A percentile compares a stretch with the other conserved stretches of the same genome.
phyloP scores from a whole-genome alignment of 345 rosid species.

The Lepidium sativum region DNA sequence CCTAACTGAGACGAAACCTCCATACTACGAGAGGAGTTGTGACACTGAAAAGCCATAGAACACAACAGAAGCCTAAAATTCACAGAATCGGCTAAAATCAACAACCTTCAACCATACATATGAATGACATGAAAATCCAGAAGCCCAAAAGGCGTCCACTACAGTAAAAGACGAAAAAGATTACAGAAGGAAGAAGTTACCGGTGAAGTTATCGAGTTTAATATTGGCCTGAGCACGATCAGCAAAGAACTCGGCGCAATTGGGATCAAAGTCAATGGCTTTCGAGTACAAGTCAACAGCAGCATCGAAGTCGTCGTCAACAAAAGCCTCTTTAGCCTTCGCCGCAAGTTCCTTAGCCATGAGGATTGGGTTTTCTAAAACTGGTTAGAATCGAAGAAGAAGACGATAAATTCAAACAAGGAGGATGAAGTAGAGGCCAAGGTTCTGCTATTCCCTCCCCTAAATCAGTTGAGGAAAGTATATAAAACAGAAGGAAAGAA shows the following conservation, averaged over 20 bases:
- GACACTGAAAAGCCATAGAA: neutral
- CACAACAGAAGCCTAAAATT: neutral
- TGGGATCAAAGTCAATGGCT: conserved; percentile 63
- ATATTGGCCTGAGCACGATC: conserved; percentile 92
- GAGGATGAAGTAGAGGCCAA: neutral
- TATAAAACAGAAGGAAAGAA: neutral
- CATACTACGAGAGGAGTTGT: neutral
- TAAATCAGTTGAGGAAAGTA: neutral
- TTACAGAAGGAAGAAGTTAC: conserved; percentile 24
- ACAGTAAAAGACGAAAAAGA: neutral
- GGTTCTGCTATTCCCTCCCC: neutral
- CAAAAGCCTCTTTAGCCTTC: conserved; percentile 79
- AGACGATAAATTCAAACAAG: neutral
- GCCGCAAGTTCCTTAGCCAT: conserved; percentile 63
- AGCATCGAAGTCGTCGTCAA: conserved; percentile 81
- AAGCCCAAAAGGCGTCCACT: neutral
- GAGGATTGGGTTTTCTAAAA: conserved; percentile 2
- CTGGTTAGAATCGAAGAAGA: neutral
- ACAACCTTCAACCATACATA: neutral
- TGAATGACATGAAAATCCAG: neutral
- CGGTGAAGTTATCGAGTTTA: conserved; percentile 65
- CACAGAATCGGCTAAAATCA: neutral
- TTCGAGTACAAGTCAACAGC: conserved; percentile 72
- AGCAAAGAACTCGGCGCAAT: conserved; percentile 55
- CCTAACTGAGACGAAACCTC: neutral